Evolutionary conservation across 2,329 filamentous ascomycete species (phyloP).

Genomic region (Colletotrichum endophyticum): DNA sequence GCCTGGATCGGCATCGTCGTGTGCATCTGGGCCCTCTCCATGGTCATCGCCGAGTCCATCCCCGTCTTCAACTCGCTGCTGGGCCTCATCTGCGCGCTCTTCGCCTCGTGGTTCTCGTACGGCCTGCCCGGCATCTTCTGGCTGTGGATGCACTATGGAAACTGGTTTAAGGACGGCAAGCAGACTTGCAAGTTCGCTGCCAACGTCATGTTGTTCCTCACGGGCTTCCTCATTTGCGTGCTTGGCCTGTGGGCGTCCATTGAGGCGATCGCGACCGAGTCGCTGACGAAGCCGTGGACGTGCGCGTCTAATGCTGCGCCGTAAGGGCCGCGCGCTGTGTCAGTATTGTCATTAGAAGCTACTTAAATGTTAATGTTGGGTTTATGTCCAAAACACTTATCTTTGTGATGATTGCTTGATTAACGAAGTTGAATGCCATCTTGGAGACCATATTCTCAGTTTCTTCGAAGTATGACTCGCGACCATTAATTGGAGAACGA

Average conservation of each 20-base stretch:
- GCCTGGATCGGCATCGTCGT: slow-evolving; percentile 65
- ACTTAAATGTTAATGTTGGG: not conserved
- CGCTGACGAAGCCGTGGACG: slow-evolving; percentile 37
- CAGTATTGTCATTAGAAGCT: not conserved
- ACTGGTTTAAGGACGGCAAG: slow-evolving; percentile 38
- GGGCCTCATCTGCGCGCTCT: slow-evolving; percentile 65
- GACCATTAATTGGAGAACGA: not conserved
- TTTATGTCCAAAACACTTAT: not conserved
- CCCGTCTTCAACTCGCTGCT: slow-evolving; percentile 72
- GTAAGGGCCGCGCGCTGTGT: not conserved
- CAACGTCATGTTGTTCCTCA: slow-evolving; percentile 36
- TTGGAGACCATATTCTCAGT: not conserved
- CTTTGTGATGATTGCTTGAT: not conserved
- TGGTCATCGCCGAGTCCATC: slow-evolving; percentile 72
- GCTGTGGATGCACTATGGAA: slow-evolving; percentile 51
- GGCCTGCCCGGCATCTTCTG: slow-evolving; percentile 52
- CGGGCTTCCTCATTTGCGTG: slow-evolving; percentile 39
- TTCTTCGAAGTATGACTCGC: not conserved
- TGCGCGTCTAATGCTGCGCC: slow-evolving; percentile 33
- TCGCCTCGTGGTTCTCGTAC: slow-evolving; percentile 71
- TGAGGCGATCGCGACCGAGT: slow-evolving; percentile 36
- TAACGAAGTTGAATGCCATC: not conserved
- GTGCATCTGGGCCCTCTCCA: slow-evolving; percentile 63
- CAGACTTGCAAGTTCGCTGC: slow-evolving; percentile 33
- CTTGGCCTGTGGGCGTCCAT: slow-evolving; percentile 45